Conservation (phyloP, 108 stramenopile genomes). For the Epipyxis sp. region DNA sequence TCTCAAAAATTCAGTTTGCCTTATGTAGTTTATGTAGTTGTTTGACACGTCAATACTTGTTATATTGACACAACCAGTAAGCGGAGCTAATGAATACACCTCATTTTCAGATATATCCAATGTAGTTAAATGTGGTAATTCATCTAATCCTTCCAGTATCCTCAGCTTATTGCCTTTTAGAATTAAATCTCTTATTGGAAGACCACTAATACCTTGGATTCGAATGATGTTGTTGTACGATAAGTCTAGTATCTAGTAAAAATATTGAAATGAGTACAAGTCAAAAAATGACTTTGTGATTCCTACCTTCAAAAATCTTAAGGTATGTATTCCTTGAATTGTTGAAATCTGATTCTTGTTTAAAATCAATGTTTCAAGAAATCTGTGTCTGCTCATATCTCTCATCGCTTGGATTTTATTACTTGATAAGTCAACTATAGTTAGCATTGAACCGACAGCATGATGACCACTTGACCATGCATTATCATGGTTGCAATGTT, state of each 20-base stretch:
- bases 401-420: not conserved
- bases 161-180: not conserved
- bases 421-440: not conserved
- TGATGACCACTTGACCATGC: slow-evolving; percentile 11
- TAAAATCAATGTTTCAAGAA: slow-evolving; percentile 6
- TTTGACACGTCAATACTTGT: not conserved
- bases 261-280: not conserved
- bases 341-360: not conserved
- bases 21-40: not conserved
- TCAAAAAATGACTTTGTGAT: not conserved
- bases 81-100: not conserved
- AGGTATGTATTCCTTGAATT: slow-evolving; percentile 3
- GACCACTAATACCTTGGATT: slow-evolving; percentile 5
- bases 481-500: not conserved
- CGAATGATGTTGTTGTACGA: not conserved
- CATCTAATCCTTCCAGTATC: not conserved
- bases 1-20: slow-evolving; percentile 18
- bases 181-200: slow-evolving; percentile 9
- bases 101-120: slow-evolving; percentile 6
- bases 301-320: slow-evolving; percentile 8
- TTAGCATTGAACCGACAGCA: slow-evolving; percentile 28
- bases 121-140: not conserved
- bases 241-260: slow-evolving; percentile 3
- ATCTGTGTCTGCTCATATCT: slow-evolving; percentile 9
- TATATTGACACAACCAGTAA: not conserved